Percentiles rank a stretch among this genome's conserved stretches.
phyloP scores from a whole-genome alignment of 2,329 filamentous ascomycete species.

The Cordyceps farinosa region DNA sequence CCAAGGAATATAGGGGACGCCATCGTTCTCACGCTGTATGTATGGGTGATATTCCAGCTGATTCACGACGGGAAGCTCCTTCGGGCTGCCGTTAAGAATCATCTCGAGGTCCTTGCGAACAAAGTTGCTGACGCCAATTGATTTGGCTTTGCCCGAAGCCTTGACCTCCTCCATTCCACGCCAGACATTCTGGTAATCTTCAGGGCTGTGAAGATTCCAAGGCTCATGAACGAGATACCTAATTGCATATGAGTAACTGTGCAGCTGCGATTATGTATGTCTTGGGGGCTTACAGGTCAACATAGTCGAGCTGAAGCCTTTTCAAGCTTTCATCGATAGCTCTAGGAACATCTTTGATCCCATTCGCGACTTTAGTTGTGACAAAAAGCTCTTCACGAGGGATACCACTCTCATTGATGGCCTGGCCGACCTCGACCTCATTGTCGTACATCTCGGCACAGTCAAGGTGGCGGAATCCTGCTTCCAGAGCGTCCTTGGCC shows the following conservation, averaged over 20 bases:
- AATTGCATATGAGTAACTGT: background rate
- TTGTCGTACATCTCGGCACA: slow-evolving; percentile 56
- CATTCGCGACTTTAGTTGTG: slow-evolving; percentile 46
- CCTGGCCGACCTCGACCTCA: slow-evolving; percentile 44
- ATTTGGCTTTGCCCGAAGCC: background rate
- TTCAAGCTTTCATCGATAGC: slow-evolving; percentile 7
- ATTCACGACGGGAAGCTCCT: slow-evolving; percentile 6
- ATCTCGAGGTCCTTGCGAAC: background rate
- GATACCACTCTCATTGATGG: slow-evolving; percentile 44
- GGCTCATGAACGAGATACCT: slow-evolving; percentile 10
- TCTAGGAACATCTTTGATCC: slow-evolving; percentile 3
- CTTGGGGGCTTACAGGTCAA: slow-evolving; percentile 2
- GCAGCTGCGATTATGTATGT: background rate
- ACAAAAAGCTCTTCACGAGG: slow-evolving; percentile 46
- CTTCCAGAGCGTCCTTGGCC: slow-evolving; percentile 36
- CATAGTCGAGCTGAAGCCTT: slow-evolving; percentile 8
- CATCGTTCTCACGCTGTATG: slow-evolving; percentile 4
- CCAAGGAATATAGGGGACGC: slow-evolving; percentile 12
- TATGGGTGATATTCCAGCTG: slow-evolving; percentile 14
- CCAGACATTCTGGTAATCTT: slow-evolving; percentile 2
- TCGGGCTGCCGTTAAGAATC: background rate
- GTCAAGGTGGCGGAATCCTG: slow-evolving; percentile 61
- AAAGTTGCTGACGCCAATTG: slow-evolving; percentile 11
- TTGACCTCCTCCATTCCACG: slow-evolving; percentile 5
- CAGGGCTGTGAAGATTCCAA: background rate